A percentile compares a stretch with the other conserved stretches of the same genome.
Conservation (phyloP, 805 yeast species). For the Metschnikowia dekortorum region DNA sequence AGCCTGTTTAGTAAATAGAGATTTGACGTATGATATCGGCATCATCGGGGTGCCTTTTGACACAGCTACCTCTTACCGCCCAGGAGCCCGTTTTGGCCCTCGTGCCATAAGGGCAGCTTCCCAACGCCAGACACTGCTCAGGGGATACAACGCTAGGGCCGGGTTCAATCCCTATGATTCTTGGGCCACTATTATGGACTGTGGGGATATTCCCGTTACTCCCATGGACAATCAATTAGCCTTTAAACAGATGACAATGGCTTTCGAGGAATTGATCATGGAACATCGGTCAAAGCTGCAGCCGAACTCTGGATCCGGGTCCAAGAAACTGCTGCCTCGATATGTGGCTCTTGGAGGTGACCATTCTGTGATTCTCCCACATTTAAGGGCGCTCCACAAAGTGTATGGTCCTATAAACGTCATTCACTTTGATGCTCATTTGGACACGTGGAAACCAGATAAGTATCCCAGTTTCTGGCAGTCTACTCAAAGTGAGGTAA, state of each 20-base stretch:
- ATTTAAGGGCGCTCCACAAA: slow-evolving; percentile 57
- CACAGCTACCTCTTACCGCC: slow-evolving; percentile 72
- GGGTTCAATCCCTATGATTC: slow-evolving; percentile 47
- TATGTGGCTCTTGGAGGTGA: slow-evolving; percentile 78
- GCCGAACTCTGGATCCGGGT: slow-evolving; percentile 11
- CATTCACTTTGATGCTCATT: slow-evolving; percentile 81
- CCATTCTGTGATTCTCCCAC: slow-evolving; percentile 72
- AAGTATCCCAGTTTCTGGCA: slow-evolving; percentile 64
- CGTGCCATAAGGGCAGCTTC: slow-evolving; percentile 64
- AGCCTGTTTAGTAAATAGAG: slow-evolving; percentile 51
- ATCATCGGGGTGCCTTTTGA: slow-evolving; percentile 80
- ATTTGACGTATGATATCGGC: slow-evolving; percentile 58
- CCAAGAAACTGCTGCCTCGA: slow-evolving; percentile 44
- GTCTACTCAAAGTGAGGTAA: slow-evolving; percentile 55
- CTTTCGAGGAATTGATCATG: slow-evolving; percentile 53
- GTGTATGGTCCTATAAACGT: slow-evolving; percentile 66
- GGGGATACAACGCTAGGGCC: slow-evolving; percentile 71
- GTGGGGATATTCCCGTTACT: slow-evolving; percentile 56
- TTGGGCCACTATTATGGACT: slow-evolving; percentile 50
- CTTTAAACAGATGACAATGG: slow-evolving; percentile 50
- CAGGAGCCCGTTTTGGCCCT: slow-evolving; percentile 86
- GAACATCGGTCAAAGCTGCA: slow-evolving; percentile 25
- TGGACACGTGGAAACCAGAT: slow-evolving; percentile 77
- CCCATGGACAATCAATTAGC: slow-evolving; percentile 57
- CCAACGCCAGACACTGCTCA: slow-evolving; percentile 60